Base-by-base conservation (phyloP, 768 basidiomycete species). In the Agrocybe chaxingu region DNA sequence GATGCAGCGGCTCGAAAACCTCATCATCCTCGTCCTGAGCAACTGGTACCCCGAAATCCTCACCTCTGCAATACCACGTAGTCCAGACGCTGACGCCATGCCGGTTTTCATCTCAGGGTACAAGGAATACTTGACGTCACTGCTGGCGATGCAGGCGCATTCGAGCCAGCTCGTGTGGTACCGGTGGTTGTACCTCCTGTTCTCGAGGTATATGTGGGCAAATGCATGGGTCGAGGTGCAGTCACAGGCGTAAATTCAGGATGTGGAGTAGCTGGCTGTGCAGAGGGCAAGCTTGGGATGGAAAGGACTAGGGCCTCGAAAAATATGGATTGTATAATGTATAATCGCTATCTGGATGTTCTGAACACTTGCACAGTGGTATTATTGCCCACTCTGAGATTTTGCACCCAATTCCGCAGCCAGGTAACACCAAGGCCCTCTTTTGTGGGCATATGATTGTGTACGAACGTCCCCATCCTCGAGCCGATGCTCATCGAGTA, bases 201-300 rank as follows among this genome's bases (percentile, higher is more conserved):
- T 86, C 62, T 93, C 90, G 12, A 77, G 87, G 50, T 92, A 94
- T 62, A 88, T 96, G 90, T 96, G 94, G 93, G 81, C 89, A 24
- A 94, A 94, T 55, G 85, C 89, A 55, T 91, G 90, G 80, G 72
- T 75, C 2, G 78, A 84, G 62, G 59, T 89, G 19, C 57, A 47
- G 36, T 72, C 87, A 16, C 42, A 48, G 46, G 34, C 44, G 19
- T 35, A 35, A 45, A 33, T 40, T 7, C 18, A 13, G 30, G 24
- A 24, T 24, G 24, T 16, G 24, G 24, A 24, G 24, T 24, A 24
- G 24, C 24, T 24, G 24, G 24, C 24, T 3, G 3, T 24, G 3
- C 5, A 24, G 5, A 5, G 24, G 5, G 24, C 3, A 24, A 3
- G 5, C 3, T 24, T 24, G 24, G 24, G 24, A 24, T 5, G 24